Conservation (phyloP, 163 green algal species). For the Chlamydomonas reinhardtii region DNA sequence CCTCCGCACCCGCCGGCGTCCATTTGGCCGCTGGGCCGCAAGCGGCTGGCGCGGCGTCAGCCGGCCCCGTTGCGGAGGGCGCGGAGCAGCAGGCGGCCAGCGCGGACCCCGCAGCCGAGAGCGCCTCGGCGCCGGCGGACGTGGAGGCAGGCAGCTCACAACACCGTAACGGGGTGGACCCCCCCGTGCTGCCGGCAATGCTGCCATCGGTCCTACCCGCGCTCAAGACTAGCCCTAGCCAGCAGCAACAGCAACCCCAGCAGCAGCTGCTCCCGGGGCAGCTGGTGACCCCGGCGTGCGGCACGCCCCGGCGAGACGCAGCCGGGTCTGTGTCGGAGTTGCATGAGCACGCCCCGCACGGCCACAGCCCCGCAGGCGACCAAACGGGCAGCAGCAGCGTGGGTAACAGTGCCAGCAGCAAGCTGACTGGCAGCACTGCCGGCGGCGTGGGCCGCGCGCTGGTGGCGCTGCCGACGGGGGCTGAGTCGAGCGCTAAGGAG, state of each 20-base stretch:
- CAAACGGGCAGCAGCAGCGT: neutral
- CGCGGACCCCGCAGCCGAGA: too few species aligned
- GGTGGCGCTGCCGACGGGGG: neutral
- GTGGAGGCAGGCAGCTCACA: too few species aligned
- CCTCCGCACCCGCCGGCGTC: too few species aligned
- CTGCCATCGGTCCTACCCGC: too few species aligned
- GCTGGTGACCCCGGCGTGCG: neutral
- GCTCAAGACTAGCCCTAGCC: too few species aligned
- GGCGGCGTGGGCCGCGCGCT: neutral
- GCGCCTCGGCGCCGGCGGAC: too few species aligned
- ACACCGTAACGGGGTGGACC: too few species aligned
- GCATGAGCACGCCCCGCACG: too few species aligned
- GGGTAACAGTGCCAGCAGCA: neutral
- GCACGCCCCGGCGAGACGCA: too few species aligned
- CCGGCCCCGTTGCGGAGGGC: neutral
- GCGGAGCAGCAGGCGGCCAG: neutral
- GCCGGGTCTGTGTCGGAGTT: too few species aligned
- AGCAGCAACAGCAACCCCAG: neutral
- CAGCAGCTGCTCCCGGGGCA: neutral
- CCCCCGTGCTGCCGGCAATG: too few species aligned
- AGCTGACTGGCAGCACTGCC: neutral
- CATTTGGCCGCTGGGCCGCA: too few species aligned
- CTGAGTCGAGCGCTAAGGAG: neutral
- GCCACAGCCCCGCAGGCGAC: neutral
- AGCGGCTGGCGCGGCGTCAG: neutral